Conservation (phyloP, 345 rosid genomes). For the Salix dunnii region DNA sequence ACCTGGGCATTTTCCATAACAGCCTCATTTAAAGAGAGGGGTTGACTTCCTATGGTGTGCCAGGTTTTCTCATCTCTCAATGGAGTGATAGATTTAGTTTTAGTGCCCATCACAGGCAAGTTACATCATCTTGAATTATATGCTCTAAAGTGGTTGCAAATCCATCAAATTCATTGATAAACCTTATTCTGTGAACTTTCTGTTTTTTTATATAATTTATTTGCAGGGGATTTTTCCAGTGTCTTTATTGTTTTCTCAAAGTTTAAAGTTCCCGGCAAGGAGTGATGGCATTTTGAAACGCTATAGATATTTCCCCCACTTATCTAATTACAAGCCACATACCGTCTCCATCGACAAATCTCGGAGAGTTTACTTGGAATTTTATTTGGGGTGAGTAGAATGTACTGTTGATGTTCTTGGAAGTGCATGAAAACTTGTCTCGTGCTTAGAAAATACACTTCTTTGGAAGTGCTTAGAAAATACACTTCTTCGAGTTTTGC, state of each 20-base stretch:
- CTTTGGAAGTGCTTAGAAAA: neutral
- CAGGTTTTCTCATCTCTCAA: neutral
- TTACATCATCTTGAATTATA: neutral
- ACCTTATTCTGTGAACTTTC: neutral
- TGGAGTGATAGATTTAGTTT: neutral
- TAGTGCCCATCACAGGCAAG: neutral
- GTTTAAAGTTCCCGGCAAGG: conserved; percentile 72
- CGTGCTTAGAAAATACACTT: neutral
- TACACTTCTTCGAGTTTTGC: neutral
- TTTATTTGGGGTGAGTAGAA: conserved; percentile 78
- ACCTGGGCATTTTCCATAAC: neutral
- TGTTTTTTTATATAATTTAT: neutral
- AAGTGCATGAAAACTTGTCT: neutral
- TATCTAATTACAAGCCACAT: conserved; percentile 46
- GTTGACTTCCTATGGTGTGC: neutral
- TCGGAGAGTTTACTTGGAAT: conserved; percentile 84
- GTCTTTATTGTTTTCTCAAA: conserved; percentile 56
- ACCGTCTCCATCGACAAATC: conserved; percentile 35
- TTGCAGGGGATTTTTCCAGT: conserved; percentile 78
- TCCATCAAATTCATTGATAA: neutral
- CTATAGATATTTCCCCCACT: conserved; percentile 52
- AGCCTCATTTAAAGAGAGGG: conserved; percentile 2
- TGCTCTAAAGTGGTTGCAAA: neutral
- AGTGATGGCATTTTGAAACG: conserved; percentile 46
- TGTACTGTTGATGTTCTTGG: conserved; percentile 1